Evolutionary conservation across 2,329 filamentous ascomycete genomes (phyloP).

Genomic region (Pseudogymnoascus sp.): DNA sequence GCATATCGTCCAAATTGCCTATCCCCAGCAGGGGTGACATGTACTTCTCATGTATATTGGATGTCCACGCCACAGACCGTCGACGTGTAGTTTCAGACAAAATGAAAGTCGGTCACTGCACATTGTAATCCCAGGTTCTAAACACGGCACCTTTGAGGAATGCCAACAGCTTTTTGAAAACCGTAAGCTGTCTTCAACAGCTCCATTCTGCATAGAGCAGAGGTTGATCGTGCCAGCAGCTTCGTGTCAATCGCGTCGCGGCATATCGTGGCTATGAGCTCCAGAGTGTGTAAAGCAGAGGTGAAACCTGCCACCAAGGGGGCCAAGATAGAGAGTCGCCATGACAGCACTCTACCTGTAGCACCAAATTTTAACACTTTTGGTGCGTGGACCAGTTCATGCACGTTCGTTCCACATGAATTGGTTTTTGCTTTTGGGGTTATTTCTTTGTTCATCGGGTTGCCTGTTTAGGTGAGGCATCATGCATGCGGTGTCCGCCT

Average conservation of each 20-base stretch:
- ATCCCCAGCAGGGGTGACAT: not conserved
- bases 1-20: not conserved
- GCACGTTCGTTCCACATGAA: not conserved
- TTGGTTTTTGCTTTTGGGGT: slow-evolving; percentile 3
- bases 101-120: not conserved
- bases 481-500: not conserved
- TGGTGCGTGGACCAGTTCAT: not conserved
- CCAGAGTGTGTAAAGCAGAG: not conserved
- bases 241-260: not conserved
- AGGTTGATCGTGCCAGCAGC: not conserved
- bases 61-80: not conserved
- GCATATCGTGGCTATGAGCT: not conserved
- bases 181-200: not conserved
- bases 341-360: not conserved
- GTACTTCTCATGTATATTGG: not conserved
- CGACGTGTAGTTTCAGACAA: slow-evolving; percentile 6
- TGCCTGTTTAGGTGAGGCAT: slow-evolving; percentile 3
- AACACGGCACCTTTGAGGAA: not conserved
- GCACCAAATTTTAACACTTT: not conserved
- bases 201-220: not conserved
- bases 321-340: not conserved
- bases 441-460: not conserved
- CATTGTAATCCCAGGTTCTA: not conserved
- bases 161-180: not conserved
- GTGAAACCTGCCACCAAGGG: not conserved